Evolutionary conservation across 176 grass and related monocot genomes (phyloP).

Genomic region (Carex pumila): DNA sequence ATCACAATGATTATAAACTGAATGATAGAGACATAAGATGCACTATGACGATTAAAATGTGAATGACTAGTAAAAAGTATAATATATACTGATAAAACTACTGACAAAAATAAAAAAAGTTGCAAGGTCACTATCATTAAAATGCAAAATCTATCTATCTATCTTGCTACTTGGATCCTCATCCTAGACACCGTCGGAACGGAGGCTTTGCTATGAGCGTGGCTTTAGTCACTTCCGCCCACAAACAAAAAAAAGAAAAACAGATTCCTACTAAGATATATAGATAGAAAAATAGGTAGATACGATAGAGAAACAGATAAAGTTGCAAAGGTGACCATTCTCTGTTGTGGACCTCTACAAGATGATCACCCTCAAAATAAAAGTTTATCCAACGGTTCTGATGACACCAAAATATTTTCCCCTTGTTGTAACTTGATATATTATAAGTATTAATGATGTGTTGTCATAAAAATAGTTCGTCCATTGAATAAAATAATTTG

Average conservation of each 20-base stretch:
- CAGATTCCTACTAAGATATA: conserved; percentile 1
- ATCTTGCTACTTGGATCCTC: not conserved
- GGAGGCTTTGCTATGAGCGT: not conserved
- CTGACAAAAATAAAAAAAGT: too few relatives aligned
- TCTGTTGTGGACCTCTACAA: not conserved
- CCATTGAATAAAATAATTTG: too few relatives aligned
- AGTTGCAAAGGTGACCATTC: not conserved
- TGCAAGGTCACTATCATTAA: too few relatives aligned
- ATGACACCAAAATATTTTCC: not conserved
- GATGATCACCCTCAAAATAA: not conserved
- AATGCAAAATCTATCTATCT: too few relatives aligned
- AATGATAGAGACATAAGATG: too few relatives aligned
- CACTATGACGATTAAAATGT: too few relatives aligned
- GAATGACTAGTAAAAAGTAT: too few relatives aligned
- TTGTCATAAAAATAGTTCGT: too few relatives aligned
- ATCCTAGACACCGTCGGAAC: not conserved
- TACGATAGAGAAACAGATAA: not conserved
- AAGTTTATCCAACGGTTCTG: not conserved
- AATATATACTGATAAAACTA: too few relatives aligned
- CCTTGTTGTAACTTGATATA: not conserved
- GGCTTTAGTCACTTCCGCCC: conserved; percentile 10
- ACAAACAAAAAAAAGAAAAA: not conserved
- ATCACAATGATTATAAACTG: too few relatives aligned
- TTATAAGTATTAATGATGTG: too few relatives aligned
- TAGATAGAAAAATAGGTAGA: not conserved